phyloP scores from a whole-genome alignment of 2,329 filamentous ascomycete genomes.

The Fusarium sp. region DNA sequence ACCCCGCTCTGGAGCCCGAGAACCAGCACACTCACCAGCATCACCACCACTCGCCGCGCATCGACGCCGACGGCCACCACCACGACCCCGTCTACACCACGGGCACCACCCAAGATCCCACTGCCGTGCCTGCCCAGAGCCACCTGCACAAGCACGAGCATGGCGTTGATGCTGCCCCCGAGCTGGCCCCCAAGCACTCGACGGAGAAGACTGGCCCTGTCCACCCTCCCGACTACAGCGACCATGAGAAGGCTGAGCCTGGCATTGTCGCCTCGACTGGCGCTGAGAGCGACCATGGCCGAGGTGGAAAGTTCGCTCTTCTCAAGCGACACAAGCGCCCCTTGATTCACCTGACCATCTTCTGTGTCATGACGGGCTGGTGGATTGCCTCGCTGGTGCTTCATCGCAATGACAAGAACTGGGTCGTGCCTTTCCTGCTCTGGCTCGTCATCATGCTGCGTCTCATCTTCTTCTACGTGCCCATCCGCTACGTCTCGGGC shows the following conservation, averaged over 20 bases:
- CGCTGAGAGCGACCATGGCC: conserved; percentile 41
- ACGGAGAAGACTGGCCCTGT: conserved; percentile 11
- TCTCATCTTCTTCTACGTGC: conserved; percentile 81
- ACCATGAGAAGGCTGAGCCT: conserved; percentile 57
- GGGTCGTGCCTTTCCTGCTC: conserved; percentile 87
- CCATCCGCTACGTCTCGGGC: conserved; percentile 75
- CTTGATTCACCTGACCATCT: conserved; percentile 63
- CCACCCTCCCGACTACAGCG: conserved; percentile 58
- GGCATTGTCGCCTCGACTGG: conserved; percentile 52
- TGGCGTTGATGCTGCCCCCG: conserved; percentile 31
- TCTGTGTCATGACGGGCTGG: conserved; percentile 70
- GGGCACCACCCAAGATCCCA: conserved; percentile 56
- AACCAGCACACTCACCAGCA: conserved; percentile 63
- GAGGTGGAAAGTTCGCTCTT: conserved; percentile 45
- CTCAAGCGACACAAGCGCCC: conserved; percentile 64
- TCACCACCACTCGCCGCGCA: conserved; percentile 58
- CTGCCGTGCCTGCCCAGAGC: conserved; percentile 54
- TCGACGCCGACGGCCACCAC: conserved; percentile 52
- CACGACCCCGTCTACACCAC: conserved; percentile 65
- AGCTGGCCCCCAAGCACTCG: no score
- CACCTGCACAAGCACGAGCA: conserved; percentile 51
- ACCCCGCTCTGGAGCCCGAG: conserved; percentile 52
- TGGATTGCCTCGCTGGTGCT: conserved; percentile 83
- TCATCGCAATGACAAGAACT: conserved; percentile 81
- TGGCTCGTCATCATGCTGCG: conserved; percentile 83